Evolutionary conservation across 1,284 basidiomycete genomes (phyloP), one percentile per base, ranked within the genome.

Genomic region (Chondrostereum purpureum): DNA sequence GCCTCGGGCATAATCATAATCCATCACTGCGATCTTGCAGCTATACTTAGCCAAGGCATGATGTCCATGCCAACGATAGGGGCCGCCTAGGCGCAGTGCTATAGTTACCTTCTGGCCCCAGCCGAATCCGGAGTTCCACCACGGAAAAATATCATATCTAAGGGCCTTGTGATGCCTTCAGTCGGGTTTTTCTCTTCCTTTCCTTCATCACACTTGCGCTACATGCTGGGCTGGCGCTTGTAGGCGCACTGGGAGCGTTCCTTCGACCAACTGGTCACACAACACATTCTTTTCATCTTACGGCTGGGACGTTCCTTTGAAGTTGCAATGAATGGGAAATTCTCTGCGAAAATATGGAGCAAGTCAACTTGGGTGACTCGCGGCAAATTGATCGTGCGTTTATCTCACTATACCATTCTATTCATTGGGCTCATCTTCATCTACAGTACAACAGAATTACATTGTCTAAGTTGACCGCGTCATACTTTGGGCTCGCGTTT

Each of bases 401-500:
- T 18, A 20, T 13, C 42, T 16, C 4, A 3, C 5, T 20, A 2
- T 14, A 23, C 35, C 22, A 14, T 3, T 24, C 14, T 37, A 23
- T 2, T 13, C 36, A 17, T n/a, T n/a, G n/a, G n/a, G n/a, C n/a
- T n/a, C n/a, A n/a, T n/a, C n/a, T n/a, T 31, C 27, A n/a, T 42
- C 36, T 33, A 17, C 45, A 75, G 73, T 69, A 64, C 50, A 55
- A 62, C 19, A 61, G 67, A 48, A 62, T 72, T 39, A 73, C 68
- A 4, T 53, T 71, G 21, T 70, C 67, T 17, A 67, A 63, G 14
- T 67, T 63, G 50, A 74, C 71, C 27, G 60, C 65, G 6, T 48
- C 66, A 17, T 70, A 70, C 49, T 74, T 73, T 53, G 58, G 67
- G 44, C 54, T 74, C 39, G 65, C 69, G 17, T 51, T 75, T 31